Evolutionary conservation across 2,329 filamentous ascomycete genomes (phyloP).

Genomic region (Calonectria montana): DNA sequence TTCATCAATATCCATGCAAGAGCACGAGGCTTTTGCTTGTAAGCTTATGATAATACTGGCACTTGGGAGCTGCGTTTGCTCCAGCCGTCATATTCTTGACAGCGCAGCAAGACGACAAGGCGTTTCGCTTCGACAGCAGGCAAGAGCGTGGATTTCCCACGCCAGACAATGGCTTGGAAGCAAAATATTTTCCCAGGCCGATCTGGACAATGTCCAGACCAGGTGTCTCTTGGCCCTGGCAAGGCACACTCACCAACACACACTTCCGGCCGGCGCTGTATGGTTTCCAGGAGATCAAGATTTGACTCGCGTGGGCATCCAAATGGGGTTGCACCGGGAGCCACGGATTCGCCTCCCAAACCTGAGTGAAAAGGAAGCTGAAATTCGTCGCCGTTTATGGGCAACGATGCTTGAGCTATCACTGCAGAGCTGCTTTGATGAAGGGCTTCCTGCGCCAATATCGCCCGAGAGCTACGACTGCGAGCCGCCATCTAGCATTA

Average conservation of each 20-base stretch:
- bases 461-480: constrained; percentile 57
- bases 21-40: constrained; percentile 37
- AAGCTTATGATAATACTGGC: constrained; percentile 66
- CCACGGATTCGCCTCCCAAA: constrained; percentile 53
- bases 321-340: constrained; percentile 63
- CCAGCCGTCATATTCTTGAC: constrained; percentile 9
- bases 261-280: background rate
- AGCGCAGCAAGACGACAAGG: constrained; percentile 29
- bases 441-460: constrained; percentile 57
- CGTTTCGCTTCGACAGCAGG: constrained; percentile 30
- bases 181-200: constrained; percentile 11
- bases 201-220: constrained; percentile 38
- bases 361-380: constrained; percentile 52
- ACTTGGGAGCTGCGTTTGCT: constrained; percentile 54
- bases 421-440: constrained; percentile 56
- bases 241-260: constrained; percentile 31
- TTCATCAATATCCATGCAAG: constrained; percentile 52
- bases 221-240: constrained; percentile 47
- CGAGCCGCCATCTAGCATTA: constrained; percentile 49
- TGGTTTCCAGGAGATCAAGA: constrained; percentile 21
- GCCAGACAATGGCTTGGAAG: constrained; percentile 36
- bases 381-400: constrained; percentile 62
- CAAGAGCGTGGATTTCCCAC: constrained; percentile 37
- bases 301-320: constrained; percentile 55
- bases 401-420: constrained; percentile 60